Conservation (phyloP, 2,329 filamentous ascomycete genomes). For the Sporothrix schenckii region DNA sequence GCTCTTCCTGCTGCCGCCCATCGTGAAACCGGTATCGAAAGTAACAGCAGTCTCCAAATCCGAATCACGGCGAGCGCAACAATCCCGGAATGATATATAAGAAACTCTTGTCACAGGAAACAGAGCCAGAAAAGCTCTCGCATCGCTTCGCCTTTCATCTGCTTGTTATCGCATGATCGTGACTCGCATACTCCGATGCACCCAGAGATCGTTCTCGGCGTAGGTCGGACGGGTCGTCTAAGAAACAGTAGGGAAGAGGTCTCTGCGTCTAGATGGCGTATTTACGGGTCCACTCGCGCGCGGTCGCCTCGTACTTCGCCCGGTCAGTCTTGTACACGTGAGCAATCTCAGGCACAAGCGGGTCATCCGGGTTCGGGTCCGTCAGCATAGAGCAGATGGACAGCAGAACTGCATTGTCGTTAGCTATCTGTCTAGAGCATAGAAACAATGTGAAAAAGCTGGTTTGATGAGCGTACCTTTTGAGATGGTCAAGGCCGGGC, state of each 20-base stretch:
- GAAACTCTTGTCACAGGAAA: background rate
- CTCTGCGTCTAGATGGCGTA: slow-evolving; percentile 75
- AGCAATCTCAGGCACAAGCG: slow-evolving; percentile 96
- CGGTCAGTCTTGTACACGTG: slow-evolving; percentile 99
- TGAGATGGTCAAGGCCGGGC: slow-evolving; percentile 94
- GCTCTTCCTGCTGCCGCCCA: background rate
- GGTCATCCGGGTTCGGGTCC: slow-evolving; percentile 98
- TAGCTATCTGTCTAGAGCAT: background rate
- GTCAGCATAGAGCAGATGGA: slow-evolving; percentile 99
- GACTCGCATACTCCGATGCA: background rate
- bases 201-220: background rate
- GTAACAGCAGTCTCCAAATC: background rate
- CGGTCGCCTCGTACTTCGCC: slow-evolving; percentile 91
- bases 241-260: background rate
- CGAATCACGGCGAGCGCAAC: background rate
- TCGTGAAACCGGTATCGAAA: background rate
- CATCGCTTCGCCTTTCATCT: background rate
- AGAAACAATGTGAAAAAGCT: background rate
- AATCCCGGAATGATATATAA: background rate
- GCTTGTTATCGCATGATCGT: background rate
- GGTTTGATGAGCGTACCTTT: slow-evolving; percentile 68
- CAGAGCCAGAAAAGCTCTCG: background rate
- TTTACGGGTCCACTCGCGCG: slow-evolving; percentile 98
- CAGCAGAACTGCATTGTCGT: slow-evolving; percentile 69
- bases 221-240: background rate